Base-by-base conservation (phyloP, 805 yeast genomes). In the Pachysolen tannophilus region DNA sequence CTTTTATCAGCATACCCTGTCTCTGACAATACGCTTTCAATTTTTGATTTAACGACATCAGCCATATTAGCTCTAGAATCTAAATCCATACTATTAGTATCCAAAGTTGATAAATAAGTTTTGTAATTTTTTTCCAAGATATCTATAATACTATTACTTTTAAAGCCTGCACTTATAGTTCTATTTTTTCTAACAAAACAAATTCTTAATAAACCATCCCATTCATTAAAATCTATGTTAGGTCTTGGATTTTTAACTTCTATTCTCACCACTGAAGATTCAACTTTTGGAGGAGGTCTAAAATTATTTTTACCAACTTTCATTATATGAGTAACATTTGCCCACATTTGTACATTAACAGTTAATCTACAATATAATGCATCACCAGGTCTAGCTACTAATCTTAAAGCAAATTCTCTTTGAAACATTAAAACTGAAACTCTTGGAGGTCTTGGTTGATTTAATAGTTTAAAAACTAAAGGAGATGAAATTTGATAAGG, bases 341-440 rank as follows among this genome's bases (percentile, higher is more conserved):
- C 96, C 97, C 97, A 92, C 97, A 92, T 90, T 54, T 92, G 98
- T 1, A 92, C 97, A 53, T 92, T 92, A 20, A 95, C 97, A 21
- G 95, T 82, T 36, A 92, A 68, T 51, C 98, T 74, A 59, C 96
- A 87, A 63, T 90, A 92, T 26, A 92, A 65, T 1, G 85, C 59
- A 48, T 92, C 97, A n/a, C 98, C 98, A 0, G 98, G 97, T 47
- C 94, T 75, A 1, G 98, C 98, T 35, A 92, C 67, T 37, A 92
- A 65, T 50, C 97, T 79, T 61, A 92, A 58, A 2, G 98, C 98
- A 53, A 92, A 92, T 55, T 92, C 98, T 54, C 97, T 72, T 64
- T 92, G 98, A 59, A 92, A 92, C 98, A 92, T 92, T 42, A 92
- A 80, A 38, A 92, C 83, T 5, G 95, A 82, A 13, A 86, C 92